Conservation (phyloP, 495 filamentous ascomycete species). For the Letharia columbiana region DNA sequence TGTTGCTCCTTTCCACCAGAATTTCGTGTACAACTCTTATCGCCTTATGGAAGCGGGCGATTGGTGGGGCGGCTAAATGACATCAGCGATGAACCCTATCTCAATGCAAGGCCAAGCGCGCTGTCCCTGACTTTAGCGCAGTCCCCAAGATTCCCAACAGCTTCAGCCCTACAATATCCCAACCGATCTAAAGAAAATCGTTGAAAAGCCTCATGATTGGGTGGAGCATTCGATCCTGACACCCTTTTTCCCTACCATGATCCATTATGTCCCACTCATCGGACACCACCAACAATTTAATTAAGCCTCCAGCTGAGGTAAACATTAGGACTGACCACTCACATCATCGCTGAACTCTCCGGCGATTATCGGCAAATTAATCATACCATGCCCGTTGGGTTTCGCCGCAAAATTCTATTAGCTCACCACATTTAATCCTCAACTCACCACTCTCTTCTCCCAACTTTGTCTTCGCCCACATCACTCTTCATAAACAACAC, state of each 20-base stretch:
- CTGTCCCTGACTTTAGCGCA: neutral
- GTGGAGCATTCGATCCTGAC: neutral
- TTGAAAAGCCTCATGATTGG: neutral
- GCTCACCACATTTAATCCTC: neutral
- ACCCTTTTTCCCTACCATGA: neutral
- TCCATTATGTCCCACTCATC: neutral
- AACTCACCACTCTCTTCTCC: neutral
- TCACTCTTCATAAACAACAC: neutral
- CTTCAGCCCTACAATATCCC: constrained; percentile 1
- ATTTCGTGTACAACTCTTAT: too few species aligned
- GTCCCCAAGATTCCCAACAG: neutral
- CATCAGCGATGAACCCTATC: neutral
- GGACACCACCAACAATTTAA: neutral
- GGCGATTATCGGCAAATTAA: neutral
- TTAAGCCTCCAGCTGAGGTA: neutral
- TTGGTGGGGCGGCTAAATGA: constrained; percentile 1
- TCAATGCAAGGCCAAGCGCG: neutral
- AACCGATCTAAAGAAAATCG: neutral
- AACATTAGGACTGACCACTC: neutral
- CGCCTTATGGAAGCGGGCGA: too few species aligned
- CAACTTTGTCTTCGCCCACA: neutral
- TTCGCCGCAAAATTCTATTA: neutral
- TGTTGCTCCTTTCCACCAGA: too few species aligned
- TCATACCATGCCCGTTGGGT: neutral
- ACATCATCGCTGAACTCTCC: neutral